phyloP scores from a whole-genome alignment of 108 stramenopile species.

The Seminavis robusta region DNA sequence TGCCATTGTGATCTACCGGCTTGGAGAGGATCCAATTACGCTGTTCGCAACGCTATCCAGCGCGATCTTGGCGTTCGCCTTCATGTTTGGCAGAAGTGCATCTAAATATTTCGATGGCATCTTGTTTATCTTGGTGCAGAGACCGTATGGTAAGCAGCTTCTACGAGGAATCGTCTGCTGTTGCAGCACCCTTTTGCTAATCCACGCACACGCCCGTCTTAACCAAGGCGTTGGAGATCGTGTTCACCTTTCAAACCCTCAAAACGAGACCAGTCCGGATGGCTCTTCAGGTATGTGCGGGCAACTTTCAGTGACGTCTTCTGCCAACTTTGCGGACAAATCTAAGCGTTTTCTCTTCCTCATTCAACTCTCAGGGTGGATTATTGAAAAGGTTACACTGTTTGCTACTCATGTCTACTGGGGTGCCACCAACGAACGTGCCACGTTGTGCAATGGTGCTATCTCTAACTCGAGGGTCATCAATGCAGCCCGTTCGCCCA shows the following conservation, averaged over 20 bases:
- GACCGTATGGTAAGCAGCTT: slow-evolving; percentile 52
- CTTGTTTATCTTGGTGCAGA: slow-evolving; percentile 51
- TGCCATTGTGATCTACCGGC: slow-evolving; percentile 30
- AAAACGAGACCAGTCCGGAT: slow-evolving; percentile 23
- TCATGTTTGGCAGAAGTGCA: slow-evolving; percentile 54
- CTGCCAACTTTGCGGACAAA: too few species aligned
- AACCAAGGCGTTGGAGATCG: slow-evolving; percentile 23
- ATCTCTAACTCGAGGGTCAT: slow-evolving; percentile 57
- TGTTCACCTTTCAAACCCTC: slow-evolving; percentile 32
- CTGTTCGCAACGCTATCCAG: slow-evolving; percentile 40
- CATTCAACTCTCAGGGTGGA: too few species aligned
- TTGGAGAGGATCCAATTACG: slow-evolving; percentile 32
- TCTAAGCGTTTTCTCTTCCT: too few species aligned
- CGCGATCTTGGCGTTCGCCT: slow-evolving; percentile 42
- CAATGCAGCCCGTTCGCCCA: slow-evolving; percentile 65
- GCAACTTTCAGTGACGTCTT: too few species aligned
- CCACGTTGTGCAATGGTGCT: slow-evolving; percentile 63
- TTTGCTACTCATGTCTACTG: slow-evolving; percentile 65
- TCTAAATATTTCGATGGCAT: slow-evolving; percentile 70
- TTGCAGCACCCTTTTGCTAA: not conserved
- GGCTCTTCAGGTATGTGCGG: slow-evolving; percentile 23
- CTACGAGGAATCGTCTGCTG: not conserved
- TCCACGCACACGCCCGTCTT: not conserved
- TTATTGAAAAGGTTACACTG: slow-evolving; percentile 60
- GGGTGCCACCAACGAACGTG: slow-evolving; percentile 64